These are phyloP conservation scores for Paraphoma chrysanthemicola DNA, from an alignment of 2,329 filamentous ascomycete genomes.

Conservation along the genomic window DNA sequence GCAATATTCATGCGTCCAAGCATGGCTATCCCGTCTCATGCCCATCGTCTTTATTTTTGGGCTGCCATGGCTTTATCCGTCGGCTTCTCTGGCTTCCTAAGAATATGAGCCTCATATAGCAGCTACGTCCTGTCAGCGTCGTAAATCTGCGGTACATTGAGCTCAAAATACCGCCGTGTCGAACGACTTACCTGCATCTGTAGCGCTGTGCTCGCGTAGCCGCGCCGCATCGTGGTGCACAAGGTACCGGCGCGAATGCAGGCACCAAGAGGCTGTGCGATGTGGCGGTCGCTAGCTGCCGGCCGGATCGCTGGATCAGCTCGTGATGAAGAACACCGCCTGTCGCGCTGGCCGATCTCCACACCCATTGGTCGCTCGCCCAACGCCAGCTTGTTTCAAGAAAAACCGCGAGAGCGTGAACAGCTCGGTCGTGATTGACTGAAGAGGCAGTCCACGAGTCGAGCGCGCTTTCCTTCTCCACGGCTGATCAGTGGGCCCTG, in stretches of 20 bases:
- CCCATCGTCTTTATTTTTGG: conserved; percentile 29
- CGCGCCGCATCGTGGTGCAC: conserved; percentile 26
- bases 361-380: conserved; percentile 14
- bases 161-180: neutral
- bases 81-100: conserved; percentile 1
- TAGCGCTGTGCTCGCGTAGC: conserved; percentile 9
- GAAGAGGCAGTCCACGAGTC: conserved; percentile 3
- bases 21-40: conserved; percentile 20
- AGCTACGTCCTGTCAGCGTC: conserved; percentile 10
- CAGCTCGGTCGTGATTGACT: conserved; percentile 9
- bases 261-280: conserved; percentile 10
- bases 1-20: conserved; percentile 22
- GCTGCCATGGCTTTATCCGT: conserved; percentile 11
- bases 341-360: conserved; percentile 6
- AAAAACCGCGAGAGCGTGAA: conserved; percentile 8
- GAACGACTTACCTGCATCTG: conserved; percentile 13
- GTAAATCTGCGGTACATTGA: conserved; percentile 1
- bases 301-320: conserved; percentile 11
- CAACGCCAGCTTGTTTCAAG: conserved; percentile 18
- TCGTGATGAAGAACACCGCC: conserved; percentile 10
- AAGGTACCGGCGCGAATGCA: conserved; percentile 12
- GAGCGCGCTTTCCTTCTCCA: conserved; percentile 4
- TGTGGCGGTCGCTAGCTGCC: conserved; percentile 15
- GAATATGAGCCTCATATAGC: conserved; percentile 1
- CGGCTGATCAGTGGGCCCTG: conserved; percentile 13